Evolutionary conservation across 306 rosid species (phyloP), one percentile per base, ranked within the genome.

Genomic region (Quercus aquifolioides): DNA sequence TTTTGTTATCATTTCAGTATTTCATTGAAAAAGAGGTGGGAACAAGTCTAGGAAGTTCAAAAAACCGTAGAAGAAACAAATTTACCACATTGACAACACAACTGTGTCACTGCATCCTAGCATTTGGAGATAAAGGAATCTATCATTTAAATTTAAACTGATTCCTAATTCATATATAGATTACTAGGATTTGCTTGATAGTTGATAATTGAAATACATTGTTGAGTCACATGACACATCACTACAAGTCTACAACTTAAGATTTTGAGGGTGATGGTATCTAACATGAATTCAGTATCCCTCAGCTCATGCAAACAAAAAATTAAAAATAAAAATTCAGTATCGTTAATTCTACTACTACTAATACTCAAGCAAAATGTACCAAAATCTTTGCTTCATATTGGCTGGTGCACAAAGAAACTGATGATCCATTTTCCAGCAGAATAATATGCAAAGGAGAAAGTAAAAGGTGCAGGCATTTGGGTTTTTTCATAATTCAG

Each of bases 321-420:
- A 8, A 8, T 33, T 15, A 38, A 38, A 70, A 11, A 49, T 11
- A 38, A 38, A 70, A 17, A 75, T 33, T 74, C 74, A 26, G 5
- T 21, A 41, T 28, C 35, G 64, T 19, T 14, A 19, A 26, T 25
- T 73, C 35, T 63, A 26, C 43, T 41, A 46, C 20, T 33, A 25
- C 30, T 68, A 41, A 41, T 41, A 43, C 65, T 51, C 21, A 78
- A 83, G 75, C 26, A 51, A 71, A 71, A n/a, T 8, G 65, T 17
- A 21, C 31, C 30, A 5, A 76, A 52, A 35, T 71, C 35, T 63
- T 70, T 25, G 59, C 23, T 31, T 74, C 73, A 23, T 52, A 71
- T 73, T 41, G 77, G 55, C 46, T 13, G 6, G 4, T 60, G 17
- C 28, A 64, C 76, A 57, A 80, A 74, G 38, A 82, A 69, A 74